Evolutionary conservation across 805 yeast genomes (phyloP).

Genomic region (Cyberlindnera mycetangii): DNA sequence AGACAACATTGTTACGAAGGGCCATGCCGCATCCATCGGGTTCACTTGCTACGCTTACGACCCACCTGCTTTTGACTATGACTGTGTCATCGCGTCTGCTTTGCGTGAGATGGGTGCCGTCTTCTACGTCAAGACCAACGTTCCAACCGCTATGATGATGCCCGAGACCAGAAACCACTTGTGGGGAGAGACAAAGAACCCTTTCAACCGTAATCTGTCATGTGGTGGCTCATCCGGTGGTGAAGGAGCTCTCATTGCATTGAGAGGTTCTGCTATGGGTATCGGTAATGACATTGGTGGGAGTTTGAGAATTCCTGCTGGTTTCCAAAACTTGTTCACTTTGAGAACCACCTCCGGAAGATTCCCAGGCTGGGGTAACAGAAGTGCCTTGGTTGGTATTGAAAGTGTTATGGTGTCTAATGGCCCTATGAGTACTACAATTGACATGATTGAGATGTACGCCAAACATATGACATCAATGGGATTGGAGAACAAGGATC

Average conservation of each 20-base stretch:
- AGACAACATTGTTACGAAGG: constrained; percentile 38
- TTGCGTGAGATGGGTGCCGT: constrained; percentile 49
- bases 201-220: constrained; percentile 39
- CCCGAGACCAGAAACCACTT: constrained; percentile 44
- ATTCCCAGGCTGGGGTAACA: constrained; percentile 31
- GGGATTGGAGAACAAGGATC: constrained; percentile 27
- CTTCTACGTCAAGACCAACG: constrained; percentile 51
- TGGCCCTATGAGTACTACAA: constrained; percentile 44
- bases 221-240: constrained; percentile 57
- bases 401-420: constrained; percentile 40
- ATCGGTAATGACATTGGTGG: constrained; percentile 58
- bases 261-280: constrained; percentile 48
- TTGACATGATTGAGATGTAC: constrained; percentile 36
- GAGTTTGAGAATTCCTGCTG: constrained; percentile 45
- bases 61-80: constrained; percentile 23
- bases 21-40: constrained; percentile 48
- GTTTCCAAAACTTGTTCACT: constrained; percentile 39
- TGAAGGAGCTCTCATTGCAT: constrained; percentile 45
- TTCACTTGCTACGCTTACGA: constrained; percentile 39
- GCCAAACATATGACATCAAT: constrained; percentile 27
- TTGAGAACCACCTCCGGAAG: constrained; percentile 46
- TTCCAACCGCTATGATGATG: constrained; percentile 49
- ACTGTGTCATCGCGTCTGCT: constrained; percentile 17
- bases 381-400: constrained; percentile 22
- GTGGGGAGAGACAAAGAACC: constrained; percentile 45